A percentile compares a stretch with the other conserved stretches of the same genome.
Conservation (phyloP, 23 red algal species). For the Chondrus crispus region DNA sequence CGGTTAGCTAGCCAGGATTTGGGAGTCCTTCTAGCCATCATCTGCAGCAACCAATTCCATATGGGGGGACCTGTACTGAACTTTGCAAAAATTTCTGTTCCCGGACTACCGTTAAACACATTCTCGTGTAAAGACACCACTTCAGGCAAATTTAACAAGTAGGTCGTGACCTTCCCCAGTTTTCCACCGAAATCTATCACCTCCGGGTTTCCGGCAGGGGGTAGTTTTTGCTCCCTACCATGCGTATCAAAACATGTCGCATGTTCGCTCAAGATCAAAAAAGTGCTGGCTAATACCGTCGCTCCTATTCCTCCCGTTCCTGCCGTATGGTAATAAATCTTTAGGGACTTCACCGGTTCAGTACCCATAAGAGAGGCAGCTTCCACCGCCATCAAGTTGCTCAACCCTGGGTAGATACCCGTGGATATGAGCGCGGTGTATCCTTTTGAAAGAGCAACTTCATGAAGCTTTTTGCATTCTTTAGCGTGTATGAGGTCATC, state of each 20-base stretch:
- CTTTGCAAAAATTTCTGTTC: conserved; percentile 31
- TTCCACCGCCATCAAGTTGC: conserved; percentile 76
- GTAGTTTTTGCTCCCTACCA: background rate
- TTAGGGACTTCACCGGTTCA: background rate
- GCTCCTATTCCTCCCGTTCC: conserved; percentile 82
- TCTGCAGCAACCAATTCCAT: conserved; percentile 80
- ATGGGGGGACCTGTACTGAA: conserved; percentile 76
- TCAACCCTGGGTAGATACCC: conserved; percentile 83
- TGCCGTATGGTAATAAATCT: conserved; percentile 66
- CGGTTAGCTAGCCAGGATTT: conserved; percentile 33
- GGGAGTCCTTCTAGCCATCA: conserved; percentile 44
- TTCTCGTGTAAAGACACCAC: conserved; percentile 28
- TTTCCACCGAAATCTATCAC: conserved; percentile 56
- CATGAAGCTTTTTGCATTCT: background rate
- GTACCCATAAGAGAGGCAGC: background rate
- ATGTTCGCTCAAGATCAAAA: conserved; percentile 53
- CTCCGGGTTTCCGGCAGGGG: conserved; percentile 27
- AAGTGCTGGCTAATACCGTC: conserved; percentile 77
- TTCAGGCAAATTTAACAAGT: conserved; percentile 79
- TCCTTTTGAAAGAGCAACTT: background rate
- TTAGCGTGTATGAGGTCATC: conserved; percentile 64
- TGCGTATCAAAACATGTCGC: background rate
- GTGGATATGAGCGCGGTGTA: conserved; percentile 57
- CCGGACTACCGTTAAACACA: background rate
- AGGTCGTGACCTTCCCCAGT: conserved; percentile 34